Conservation (phyloP, 441 rosid species). For the Rhodomyrtus psidioides region DNA sequence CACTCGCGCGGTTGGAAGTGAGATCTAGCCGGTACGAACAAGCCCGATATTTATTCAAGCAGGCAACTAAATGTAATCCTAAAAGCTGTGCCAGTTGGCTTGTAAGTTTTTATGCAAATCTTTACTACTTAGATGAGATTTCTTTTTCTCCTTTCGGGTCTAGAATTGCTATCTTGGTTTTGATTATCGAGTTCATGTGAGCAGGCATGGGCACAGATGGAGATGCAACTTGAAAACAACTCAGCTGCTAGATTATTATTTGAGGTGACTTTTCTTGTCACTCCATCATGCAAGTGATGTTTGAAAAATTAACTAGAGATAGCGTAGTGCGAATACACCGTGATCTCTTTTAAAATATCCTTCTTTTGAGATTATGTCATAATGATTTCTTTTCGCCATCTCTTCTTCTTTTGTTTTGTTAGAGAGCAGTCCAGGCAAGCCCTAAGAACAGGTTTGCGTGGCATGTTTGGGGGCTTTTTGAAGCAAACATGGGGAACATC, state of each 20-base stretch:
- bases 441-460: conserved; percentile 94
- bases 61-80: conserved; percentile 79
- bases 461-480: conserved; percentile 97
- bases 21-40: conserved; percentile 69
- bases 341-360: background rate
- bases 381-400: background rate
- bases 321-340: background rate
- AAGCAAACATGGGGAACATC: conserved; percentile 56
- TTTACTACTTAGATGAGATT: background rate
- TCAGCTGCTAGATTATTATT: conserved; percentile 67
- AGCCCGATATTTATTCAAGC: conserved; percentile 69
- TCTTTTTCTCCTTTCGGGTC: background rate
- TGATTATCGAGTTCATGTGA: conserved; percentile 6
- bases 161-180: background rate
- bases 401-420: conserved; percentile 1
- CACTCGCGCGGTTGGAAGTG: conserved; percentile 79
- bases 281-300: background rate
- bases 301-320: background rate
- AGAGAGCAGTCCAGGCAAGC: conserved; percentile 95
- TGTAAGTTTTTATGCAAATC: conserved; percentile 40
- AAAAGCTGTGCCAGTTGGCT: conserved; percentile 99
- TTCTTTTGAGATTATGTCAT: background rate
- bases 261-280: conserved; percentile 44
- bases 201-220: conserved; percentile 97
- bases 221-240: conserved; percentile 74